Conservation (phyloP, 2,329 filamentous ascomycete species). For the Stemphylium lycopersici region DNA sequence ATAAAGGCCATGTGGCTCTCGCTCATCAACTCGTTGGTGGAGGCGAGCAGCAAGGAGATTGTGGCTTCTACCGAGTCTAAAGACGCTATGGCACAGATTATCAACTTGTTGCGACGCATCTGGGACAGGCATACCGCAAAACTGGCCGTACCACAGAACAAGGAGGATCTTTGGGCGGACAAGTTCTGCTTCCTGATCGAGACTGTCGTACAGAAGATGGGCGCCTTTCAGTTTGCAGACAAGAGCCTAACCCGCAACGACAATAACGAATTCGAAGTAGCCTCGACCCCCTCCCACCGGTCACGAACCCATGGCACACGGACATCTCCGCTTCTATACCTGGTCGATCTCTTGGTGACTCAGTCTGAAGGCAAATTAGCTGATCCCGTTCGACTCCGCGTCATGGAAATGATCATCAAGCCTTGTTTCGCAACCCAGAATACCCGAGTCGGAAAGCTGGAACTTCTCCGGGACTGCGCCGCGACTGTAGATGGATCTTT, state of each 20-base stretch:
- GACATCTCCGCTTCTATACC: constrained; percentile 68
- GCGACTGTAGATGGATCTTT: constrained; percentile 27
- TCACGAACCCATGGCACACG: constrained; percentile 54
- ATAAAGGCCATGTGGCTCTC: constrained; percentile 67
- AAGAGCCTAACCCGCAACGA: constrained; percentile 60
- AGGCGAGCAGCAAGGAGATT: constrained; percentile 82
- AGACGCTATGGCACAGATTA: constrained; percentile 74
- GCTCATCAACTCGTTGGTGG: constrained; percentile 67
- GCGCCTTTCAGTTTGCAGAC: constrained; percentile 57
- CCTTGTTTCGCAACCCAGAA: constrained; percentile 61
- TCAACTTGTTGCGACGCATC: constrained; percentile 71
- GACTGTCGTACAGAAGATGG: constrained; percentile 58
- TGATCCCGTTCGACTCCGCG: constrained; percentile 46
- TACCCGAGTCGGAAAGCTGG: constrained; percentile 45
- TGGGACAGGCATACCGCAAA: constrained; percentile 65
- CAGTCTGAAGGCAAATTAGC: constrained; percentile 45
- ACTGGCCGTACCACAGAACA: constrained; percentile 39
- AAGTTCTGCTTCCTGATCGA: constrained; percentile 59
- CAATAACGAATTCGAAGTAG: constrained; percentile 65
- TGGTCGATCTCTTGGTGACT: constrained; percentile 66
- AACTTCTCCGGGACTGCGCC: constrained; percentile 48
- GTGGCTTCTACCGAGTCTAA: constrained; percentile 85
- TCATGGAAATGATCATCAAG: constrained; percentile 58
- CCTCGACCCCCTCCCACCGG: constrained; percentile 70
- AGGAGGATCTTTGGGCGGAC: constrained; percentile 53